These are phyloP conservation scores for Candida nitratophila DNA, from an alignment of 805 yeast species.

Conservation along the genomic window DNA sequence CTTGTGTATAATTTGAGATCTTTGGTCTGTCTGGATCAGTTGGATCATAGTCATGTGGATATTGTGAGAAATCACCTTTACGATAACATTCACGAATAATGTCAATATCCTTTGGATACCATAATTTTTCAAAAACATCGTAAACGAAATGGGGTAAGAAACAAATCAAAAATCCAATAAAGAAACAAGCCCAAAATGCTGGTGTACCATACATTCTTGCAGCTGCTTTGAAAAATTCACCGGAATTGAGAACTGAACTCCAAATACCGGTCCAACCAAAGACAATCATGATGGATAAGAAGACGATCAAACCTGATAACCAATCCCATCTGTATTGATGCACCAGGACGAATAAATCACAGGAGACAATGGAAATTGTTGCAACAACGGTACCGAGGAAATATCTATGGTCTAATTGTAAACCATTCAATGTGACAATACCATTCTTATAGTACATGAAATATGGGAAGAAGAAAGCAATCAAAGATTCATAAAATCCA, in stretches of 20 bases:
- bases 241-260: slow-evolving; percentile 37
- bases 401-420: slow-evolving; percentile 55
- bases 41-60: slow-evolving; percentile 67
- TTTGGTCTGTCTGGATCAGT: slow-evolving; percentile 64
- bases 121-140: slow-evolving; percentile 47
- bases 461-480: slow-evolving; percentile 65
- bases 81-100: slow-evolving; percentile 65
- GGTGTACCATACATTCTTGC: slow-evolving; percentile 55
- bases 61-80: slow-evolving; percentile 60
- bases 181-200: slow-evolving; percentile 60
- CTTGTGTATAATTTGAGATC: slow-evolving; percentile 37
- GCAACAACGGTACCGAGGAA: slow-evolving; percentile 64
- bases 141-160: slow-evolving; percentile 60
- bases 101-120: slow-evolving; percentile 61
- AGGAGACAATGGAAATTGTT: slow-evolving; percentile 53
- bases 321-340: slow-evolving; percentile 79
- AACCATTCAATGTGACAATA: slow-evolving; percentile 38
- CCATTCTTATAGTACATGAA: slow-evolving; percentile 41
- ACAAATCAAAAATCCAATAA: slow-evolving; percentile 58
- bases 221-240: slow-evolving; percentile 63
- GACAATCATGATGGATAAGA: slow-evolving; percentile 49
- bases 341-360: slow-evolving; percentile 58
- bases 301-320: slow-evolving; percentile 45
- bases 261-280: slow-evolving; percentile 81
- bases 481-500: slow-evolving; percentile 65